phyloP scores from a whole-genome alignment of 805 yeast genomes.

The Hemisphaericaspora nanyangensis region DNA sequence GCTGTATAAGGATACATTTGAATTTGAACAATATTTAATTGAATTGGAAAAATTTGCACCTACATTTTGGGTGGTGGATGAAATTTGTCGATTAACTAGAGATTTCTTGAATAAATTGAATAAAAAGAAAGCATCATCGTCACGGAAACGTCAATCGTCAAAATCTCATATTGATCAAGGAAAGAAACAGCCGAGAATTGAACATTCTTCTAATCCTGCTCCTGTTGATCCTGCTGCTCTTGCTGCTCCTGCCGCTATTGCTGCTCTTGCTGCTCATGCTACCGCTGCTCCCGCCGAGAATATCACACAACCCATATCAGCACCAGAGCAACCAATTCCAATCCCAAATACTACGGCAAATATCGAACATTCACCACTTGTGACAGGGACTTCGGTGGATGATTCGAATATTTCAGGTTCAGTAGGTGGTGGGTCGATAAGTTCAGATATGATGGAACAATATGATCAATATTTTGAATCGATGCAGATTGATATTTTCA shows the following conservation, averaged over 20 bases:
- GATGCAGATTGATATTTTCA: conserved; percentile 24
- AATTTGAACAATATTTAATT: conserved; percentile 16
- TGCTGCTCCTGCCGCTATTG: not conserved
- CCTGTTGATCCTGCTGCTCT: not conserved
- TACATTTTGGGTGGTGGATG: conserved; percentile 28
- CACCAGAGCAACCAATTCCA: not conserved
- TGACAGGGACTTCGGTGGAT: not conserved
- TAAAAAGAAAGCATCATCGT: conserved; percentile 5
- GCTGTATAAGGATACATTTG: conserved; percentile 8
- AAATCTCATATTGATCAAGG: not conserved
- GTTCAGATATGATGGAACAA: conserved; percentile 7
- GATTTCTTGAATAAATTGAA: conserved; percentile 19
- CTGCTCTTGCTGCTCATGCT: not conserved
- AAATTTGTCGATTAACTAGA: conserved; percentile 18
- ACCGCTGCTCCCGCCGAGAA: not conserved
- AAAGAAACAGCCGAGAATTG: not conserved
- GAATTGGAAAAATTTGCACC: conserved; percentile 17
- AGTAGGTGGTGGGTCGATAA: not conserved
- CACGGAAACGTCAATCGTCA: not conserved
- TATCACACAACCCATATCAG: no score
- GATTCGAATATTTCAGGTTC: not conserved
- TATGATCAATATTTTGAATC: conserved; percentile 23
- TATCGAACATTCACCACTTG: not conserved
- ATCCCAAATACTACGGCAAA: not conserved
- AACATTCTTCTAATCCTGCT: not conserved